phyloP scores from a whole-genome alignment of 371 early-diverging fungal species.

The Mucor lusitanicus region DNA sequence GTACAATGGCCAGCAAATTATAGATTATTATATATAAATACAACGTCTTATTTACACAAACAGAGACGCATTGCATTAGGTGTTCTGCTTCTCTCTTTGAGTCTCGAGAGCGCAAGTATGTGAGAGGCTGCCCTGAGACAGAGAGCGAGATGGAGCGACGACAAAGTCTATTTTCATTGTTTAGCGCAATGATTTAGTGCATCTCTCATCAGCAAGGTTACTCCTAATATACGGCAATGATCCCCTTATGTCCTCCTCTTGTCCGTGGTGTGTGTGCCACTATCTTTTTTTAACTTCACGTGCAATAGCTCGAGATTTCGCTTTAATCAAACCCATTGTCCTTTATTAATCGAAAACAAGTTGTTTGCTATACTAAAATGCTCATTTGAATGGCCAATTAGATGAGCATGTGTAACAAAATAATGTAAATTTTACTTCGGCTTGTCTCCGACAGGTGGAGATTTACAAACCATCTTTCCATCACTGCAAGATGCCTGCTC shows the following conservation, averaged over 20 bases:
- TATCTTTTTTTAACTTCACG: slow-evolving; percentile 2
- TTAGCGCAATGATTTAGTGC: background rate
- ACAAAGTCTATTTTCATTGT: slow-evolving; percentile 3
- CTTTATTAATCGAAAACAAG: slow-evolving; percentile 1
- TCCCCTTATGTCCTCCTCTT: background rate
- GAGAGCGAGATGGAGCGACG: background rate
- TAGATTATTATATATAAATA: slow-evolving; percentile 2
- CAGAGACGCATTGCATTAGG: slow-evolving; percentile 3
- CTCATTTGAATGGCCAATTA: slow-evolving; percentile 9
- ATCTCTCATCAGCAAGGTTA: background rate
- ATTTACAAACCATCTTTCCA: background rate
- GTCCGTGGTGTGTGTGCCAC: slow-evolving; percentile 3
- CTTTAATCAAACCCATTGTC: slow-evolving; percentile 1
- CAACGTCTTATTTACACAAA: background rate
- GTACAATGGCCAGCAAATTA: slow-evolving; percentile 20
- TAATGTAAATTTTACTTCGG: slow-evolving; percentile 12
- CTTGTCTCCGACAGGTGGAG: slow-evolving; percentile 19
- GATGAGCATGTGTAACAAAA: slow-evolving; percentile 1
- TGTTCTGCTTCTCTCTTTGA: background rate
- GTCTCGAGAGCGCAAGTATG: background rate
- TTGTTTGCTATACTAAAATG: background rate
- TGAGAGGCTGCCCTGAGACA: background rate
- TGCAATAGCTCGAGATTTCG: slow-evolving; percentile 1
- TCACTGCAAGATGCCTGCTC: background rate
- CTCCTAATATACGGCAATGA: background rate